Evolutionary conservation across 495 filamentous ascomycete species (phyloP), one percentile per base, ranked within the genome.

Genomic region (Annulohypoxylon bovei): DNA sequence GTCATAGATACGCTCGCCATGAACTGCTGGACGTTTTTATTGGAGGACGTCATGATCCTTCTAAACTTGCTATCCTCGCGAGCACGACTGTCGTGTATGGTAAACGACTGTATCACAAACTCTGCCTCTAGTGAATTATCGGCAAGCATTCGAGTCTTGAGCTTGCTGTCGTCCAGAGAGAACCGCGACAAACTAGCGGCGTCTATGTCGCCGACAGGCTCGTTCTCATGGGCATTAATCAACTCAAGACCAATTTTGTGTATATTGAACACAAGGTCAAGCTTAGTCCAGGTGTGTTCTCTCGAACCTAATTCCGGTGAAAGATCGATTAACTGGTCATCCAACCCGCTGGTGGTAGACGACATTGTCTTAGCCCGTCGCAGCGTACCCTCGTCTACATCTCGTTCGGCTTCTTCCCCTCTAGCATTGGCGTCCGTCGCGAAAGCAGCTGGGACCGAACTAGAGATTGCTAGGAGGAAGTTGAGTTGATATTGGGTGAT

Each of bases 1-100:
- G 96, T 94, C 76, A 98, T 95, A 6, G 93, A 94, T 28, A 99
- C 81, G 80, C 91, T 96, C 35, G 95, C 95, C 96, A 99, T 98
- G 76, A 98, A 97, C 80, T 98, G 95, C 75, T 97, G 92, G 8
- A 95, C 94, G 55, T 91, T 90, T 66, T 93, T 92, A 76, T 98
- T 98, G 73, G 93, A 92, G 68, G 96, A 89, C 22, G 95, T 94
- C 95, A 99, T 98, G 79, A 98, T 97, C 77, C 96, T 97, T 44
- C 93, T 88, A 86, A 95, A 99, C 77, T 97, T 97, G 79, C 97
- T 98, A 6, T 89, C 92, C 66, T 95, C 93, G 47, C 88, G 84
- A 27, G 87, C 89, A 52, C 95, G 89, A 67, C 91, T 98, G 75
- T 99, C 95, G 49, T 90, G 88, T 69, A 98, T 97, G 0, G 94